Evolutionary conservation across 306 rosid species (phyloP), one percentile per base, ranked within the genome.

Genomic region (Arachis stenosperma): DNA sequence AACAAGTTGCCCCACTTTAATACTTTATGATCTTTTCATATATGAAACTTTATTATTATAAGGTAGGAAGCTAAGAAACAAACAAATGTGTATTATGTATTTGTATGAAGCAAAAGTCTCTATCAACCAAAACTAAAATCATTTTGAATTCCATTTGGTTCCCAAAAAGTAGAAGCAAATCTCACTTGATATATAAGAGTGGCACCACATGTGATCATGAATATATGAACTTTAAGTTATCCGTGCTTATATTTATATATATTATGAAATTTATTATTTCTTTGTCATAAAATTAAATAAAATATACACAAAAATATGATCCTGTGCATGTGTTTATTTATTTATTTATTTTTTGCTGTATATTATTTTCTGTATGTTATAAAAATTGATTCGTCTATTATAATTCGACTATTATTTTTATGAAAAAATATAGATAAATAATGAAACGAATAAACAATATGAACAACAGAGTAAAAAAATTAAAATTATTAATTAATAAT

Each of bases 81-180:
- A 60, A 51, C 66, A 11, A 66, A 52, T 42, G 8, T 17, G 67
- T 39, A 33, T 41, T 33, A 33, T 33, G 8, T 17, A 73, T 39
- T 41, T 69, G 41, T 17, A 42, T 42, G 7, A 36, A 52, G 57
- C 57, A 7, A 52, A 44, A 44, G 71, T 79, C 61, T 29, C 65
- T 41, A 73, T 52, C 75, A 67, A 41, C 55, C 66, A 63, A 61
- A 67, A 41, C 55, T 60, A 63, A 61, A 48, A n/a, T 50, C 70
- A 36, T 44, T 50, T 68, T 47, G 9, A 83, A 56, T 65, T 57
- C 47, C 51, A 15, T 67, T 55, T 46, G 36, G 54, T 75, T 53
- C 73, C 63, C 61, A 41, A 50, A 75, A 75, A 75, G 68, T 70
- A 59, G 27, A 78, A 63, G 56, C 67, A 74, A 78, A 70, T 67